Evolutionary conservation across 352 stramenopile species (phyloP).

Genomic region (Globisporangium lucens): DNA sequence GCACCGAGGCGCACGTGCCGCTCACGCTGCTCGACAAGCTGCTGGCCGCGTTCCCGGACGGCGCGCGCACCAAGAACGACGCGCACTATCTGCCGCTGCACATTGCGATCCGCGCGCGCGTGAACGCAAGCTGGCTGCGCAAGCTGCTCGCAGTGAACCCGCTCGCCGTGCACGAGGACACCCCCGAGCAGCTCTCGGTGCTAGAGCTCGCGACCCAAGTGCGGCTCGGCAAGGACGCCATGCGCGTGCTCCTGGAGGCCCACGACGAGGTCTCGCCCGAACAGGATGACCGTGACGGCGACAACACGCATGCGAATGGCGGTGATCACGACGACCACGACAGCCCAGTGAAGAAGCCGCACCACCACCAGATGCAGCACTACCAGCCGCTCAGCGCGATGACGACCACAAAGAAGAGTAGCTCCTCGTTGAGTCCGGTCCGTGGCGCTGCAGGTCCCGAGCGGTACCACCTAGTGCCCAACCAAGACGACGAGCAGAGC

Average conservation of each 20-base stretch:
- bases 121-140: constrained; percentile 44
- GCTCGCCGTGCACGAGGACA: constrained; percentile 38
- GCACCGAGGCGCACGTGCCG: constrained; percentile 61
- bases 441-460: neutral
- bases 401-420: neutral
- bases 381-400: constrained; percentile 5
- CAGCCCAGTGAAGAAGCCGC: constrained; percentile 6
- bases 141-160: constrained; percentile 56
- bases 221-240: constrained; percentile 32
- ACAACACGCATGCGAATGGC: constrained; percentile 7
- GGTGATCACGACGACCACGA: neutral
- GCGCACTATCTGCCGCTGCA: constrained; percentile 69
- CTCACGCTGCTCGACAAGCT: constrained; percentile 59
- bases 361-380: neutral
- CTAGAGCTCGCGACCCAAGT: constrained; percentile 53
- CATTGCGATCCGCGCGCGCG: constrained; percentile 68
- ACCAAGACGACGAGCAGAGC: neutral
- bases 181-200: constrained; percentile 43
- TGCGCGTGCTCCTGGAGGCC: constrained; percentile 45
- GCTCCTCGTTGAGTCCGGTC: constrained; percentile 6
- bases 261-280: constrained; percentile 18
- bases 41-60: constrained; percentile 57
- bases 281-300: constrained; percentile 13
- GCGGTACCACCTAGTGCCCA: constrained; percentile 6
- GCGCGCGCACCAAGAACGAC: constrained; percentile 55